These are phyloP conservation scores for Cystoderma amianthinum DNA, from an alignment of 768 basidiomycete genomes.

Conservation along the genomic window DNA sequence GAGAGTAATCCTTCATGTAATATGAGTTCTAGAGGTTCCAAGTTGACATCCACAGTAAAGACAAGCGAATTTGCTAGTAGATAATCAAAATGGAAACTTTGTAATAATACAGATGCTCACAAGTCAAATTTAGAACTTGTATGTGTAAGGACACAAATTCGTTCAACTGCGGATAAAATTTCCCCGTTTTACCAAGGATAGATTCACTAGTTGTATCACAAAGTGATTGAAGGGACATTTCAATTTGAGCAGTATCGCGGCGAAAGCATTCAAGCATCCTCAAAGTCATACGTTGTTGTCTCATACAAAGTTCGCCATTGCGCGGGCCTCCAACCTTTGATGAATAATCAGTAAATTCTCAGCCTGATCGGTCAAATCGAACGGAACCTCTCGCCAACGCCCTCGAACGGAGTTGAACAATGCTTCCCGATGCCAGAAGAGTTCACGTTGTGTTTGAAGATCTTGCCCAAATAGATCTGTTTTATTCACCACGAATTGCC, in stretches of 20 bases:
- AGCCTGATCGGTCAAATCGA: too few species aligned
- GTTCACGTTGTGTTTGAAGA: slow-evolving; percentile 59
- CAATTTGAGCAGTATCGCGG: slow-evolving; percentile 51
- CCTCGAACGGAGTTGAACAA: slow-evolving; percentile 64
- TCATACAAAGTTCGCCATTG: slow-evolving; percentile 68
- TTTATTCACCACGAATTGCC: slow-evolving; percentile 87
- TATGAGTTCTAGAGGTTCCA: slow-evolving; percentile 58
- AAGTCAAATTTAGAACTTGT: slow-evolving; percentile 54
- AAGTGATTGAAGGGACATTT: slow-evolving; percentile 8
- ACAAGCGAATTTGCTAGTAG: slow-evolving; percentile 41
- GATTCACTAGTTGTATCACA: slow-evolving; percentile 15
- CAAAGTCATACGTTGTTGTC: slow-evolving; percentile 69
- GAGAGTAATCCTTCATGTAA: slow-evolving; percentile 62
- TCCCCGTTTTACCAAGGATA: too few species aligned
- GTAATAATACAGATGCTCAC: too few species aligned
- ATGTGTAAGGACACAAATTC: slow-evolving; percentile 57
- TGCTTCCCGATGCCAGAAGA: slow-evolving; percentile 96
- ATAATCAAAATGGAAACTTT: too few species aligned
- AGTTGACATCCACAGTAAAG: slow-evolving; percentile 44
- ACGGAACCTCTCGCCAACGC: slow-evolving; percentile 77
- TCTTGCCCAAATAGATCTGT: slow-evolving; percentile 54
- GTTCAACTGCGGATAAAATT: slow-evolving; percentile 46
- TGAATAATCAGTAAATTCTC: too few species aligned
- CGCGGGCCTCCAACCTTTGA: slow-evolving; percentile 73
- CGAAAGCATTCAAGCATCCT: slow-evolving; percentile 77